Conservation (phyloP, 208 protist species). For the Leptomonas seymouri region DNA sequence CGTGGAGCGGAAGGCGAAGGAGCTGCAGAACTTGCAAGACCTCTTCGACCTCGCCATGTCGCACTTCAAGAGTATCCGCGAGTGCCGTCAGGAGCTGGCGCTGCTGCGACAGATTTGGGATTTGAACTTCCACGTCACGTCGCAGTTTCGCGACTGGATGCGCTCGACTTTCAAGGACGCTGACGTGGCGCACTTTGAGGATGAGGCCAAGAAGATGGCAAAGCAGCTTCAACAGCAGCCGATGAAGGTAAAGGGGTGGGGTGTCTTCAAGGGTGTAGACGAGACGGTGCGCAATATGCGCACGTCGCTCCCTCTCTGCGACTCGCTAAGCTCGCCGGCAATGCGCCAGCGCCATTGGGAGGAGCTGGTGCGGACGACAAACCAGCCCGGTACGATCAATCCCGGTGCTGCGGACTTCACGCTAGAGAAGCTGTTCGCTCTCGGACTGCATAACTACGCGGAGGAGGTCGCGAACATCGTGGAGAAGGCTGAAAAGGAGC, state of each 20-base stretch:
- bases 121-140: slow-evolving; percentile 92
- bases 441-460: slow-evolving; percentile 97
- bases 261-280: slow-evolving; percentile 93
- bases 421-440: slow-evolving; percentile 95
- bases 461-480: slow-evolving; percentile 98
- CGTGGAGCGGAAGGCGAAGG: slow-evolving; percentile 88
- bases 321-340: slow-evolving; percentile 92
- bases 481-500: slow-evolving; percentile 97
- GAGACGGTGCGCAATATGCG: slow-evolving; percentile 95
- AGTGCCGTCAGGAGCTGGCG: slow-evolving; percentile 92
- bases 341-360: slow-evolving; percentile 98
- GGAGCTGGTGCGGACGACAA: slow-evolving; percentile 93
- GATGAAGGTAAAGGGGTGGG: slow-evolving; percentile 95
- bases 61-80: slow-evolving; percentile 93
- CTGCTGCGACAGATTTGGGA: slow-evolving; percentile 95
- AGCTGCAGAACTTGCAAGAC: slow-evolving; percentile 93
- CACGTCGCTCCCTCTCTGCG: slow-evolving; percentile 92
- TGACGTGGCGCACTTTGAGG: slow-evolving; percentile 92
- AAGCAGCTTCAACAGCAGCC: slow-evolving; percentile 94
- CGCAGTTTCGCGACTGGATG: slow-evolving; percentile 95
- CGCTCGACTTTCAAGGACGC: slow-evolving; percentile 94
- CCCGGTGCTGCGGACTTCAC: slow-evolving; percentile 92
- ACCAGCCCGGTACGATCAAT: slow-evolving; percentile 89
- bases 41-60: slow-evolving; percentile 95
- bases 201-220: slow-evolving; percentile 94